Evolutionary conservation across 2,329 filamentous ascomycete species (phyloP).

Genomic region (Xenoacremonium recifei): DNA sequence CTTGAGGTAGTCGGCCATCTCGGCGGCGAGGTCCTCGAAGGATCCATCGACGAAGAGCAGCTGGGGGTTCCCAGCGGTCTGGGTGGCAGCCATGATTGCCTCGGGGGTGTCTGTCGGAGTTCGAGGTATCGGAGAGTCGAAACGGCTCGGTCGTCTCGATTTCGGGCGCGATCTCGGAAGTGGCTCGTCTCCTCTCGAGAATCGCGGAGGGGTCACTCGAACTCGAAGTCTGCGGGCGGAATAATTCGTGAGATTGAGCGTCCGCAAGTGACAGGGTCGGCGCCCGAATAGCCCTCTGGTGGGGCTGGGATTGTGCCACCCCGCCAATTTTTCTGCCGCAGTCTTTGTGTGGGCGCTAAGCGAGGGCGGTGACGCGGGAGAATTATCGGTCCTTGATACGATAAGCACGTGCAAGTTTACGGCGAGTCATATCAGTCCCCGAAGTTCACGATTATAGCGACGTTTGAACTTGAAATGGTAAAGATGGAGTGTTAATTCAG

Average conservation of each 20-base stretch:
- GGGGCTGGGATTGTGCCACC: slow-evolving; percentile 32
- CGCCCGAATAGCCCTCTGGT: slow-evolving; percentile 38
- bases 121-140: too few species aligned
- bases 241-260: slow-evolving; percentile 28
- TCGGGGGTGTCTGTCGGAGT: slow-evolving; percentile 11
- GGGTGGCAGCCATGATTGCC: slow-evolving; percentile 29
- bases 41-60: slow-evolving; percentile 82
- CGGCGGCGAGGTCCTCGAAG: slow-evolving; percentile 88
- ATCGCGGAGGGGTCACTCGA: slow-evolving; percentile 20
- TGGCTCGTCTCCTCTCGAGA: slow-evolving; percentile 15
- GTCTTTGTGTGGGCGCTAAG: slow-evolving; percentile 40
- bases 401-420: background rate
- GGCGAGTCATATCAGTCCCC: too few species aligned
- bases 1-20: slow-evolving; percentile 94
- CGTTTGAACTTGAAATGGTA: too few species aligned
- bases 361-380: slow-evolving; percentile 36
- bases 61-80: slow-evolving; percentile 51
- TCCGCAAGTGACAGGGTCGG: slow-evolving; percentile 29
- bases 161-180: slow-evolving; percentile 14
- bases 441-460: too few species aligned
- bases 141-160: slow-evolving; percentile 16
- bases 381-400: slow-evolving; percentile 9
- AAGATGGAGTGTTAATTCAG: too few species aligned
- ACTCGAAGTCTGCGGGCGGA: slow-evolving; percentile 25
- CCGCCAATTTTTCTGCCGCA: slow-evolving; percentile 40